These are phyloP conservation scores for Candida smagusa DNA, from an alignment of 1,139 yeast genomes.

Conservation along the genomic window DNA sequence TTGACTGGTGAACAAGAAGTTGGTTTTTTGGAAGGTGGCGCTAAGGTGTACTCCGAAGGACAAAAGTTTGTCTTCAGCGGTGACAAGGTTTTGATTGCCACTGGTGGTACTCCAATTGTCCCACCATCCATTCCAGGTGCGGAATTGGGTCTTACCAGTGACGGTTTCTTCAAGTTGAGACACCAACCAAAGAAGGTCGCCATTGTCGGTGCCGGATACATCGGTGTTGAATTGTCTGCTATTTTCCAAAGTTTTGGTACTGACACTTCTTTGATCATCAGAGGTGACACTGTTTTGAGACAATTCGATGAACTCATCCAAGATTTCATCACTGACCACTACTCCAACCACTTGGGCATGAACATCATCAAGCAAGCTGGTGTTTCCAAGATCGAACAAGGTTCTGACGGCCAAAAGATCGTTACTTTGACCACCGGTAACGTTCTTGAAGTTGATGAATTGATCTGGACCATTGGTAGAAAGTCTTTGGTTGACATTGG, in stretches of 20 bases:
- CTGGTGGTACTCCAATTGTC: conserved; percentile 83
- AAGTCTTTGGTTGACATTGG: conserved; percentile 71
- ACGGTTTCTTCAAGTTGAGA: conserved; percentile 82
- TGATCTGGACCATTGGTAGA: conserved; percentile 95
- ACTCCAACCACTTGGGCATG: conserved; percentile 72
- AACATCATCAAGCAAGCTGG: conserved; percentile 67
- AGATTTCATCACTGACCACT: conserved; percentile 72
- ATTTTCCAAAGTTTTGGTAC: conserved; percentile 85
- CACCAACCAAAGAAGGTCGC: conserved; percentile 90
- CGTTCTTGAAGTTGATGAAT: conserved; percentile 66
- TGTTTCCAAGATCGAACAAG: conserved; percentile 60
- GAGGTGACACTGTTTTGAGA: conserved; percentile 88
- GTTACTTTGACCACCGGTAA: conserved; percentile 56
- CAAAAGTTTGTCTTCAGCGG: conserved; percentile 69
- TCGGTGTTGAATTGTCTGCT: conserved; percentile 94
- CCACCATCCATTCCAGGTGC: conserved; percentile 76
- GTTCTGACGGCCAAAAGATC: conserved; percentile 57
- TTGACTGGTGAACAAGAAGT: conserved; percentile 42
- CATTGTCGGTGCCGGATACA: conserved; percentile 96
- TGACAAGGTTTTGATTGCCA: conserved; percentile 81
- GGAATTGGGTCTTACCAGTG: conserved; percentile 83
- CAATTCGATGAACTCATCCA: conserved; percentile 83
- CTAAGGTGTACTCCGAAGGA: conserved; percentile 30
- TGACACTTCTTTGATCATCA: conserved; percentile 82
- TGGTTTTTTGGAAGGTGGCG: conserved; percentile 27